phyloP scores from a whole-genome alignment of 2,329 filamentous ascomycete species.

The Allantophomopsis lycopodina region DNA sequence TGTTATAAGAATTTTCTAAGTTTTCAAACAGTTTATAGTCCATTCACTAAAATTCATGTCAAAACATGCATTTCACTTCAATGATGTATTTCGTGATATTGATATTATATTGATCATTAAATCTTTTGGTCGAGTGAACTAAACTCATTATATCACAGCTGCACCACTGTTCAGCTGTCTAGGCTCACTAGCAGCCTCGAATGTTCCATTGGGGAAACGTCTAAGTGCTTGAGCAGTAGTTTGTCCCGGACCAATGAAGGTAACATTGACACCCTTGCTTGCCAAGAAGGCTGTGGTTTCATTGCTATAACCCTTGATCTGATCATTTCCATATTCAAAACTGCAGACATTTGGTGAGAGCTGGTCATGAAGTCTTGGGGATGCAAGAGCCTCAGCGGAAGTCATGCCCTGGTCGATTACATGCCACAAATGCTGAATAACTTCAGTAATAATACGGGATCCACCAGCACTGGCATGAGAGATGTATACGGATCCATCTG shows the following conservation, averaged over 20 bases:
- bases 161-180: slow-evolving; percentile 19
- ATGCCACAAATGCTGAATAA: slow-evolving; percentile 50
- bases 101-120: no score
- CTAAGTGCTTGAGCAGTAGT: slow-evolving; percentile 52
- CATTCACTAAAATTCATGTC: no score
- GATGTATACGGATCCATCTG: slow-evolving; percentile 42
- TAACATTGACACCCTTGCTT: slow-evolving; percentile 42
- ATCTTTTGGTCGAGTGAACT: no score
- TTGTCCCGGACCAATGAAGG: slow-evolving; percentile 38
- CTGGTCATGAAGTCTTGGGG: slow-evolving; percentile 52
- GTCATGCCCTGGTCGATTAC: slow-evolving; percentile 42
- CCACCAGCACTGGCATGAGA: slow-evolving; percentile 51
- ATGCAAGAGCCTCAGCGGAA: slow-evolving; percentile 35
- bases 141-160: no score
- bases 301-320: slow-evolving; percentile 35
- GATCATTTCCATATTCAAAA: slow-evolving; percentile 49
- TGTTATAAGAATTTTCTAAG: no score
- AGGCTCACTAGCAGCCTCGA: slow-evolving; percentile 64
- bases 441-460: slow-evolving; percentile 51
- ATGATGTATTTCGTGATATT: no score
- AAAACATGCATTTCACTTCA: slow-evolving; percentile 2
- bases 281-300: slow-evolving; percentile 43
- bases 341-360: slow-evolving; percentile 38
- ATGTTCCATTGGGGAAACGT: slow-evolving; percentile 44
- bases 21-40: no score